Evolutionary conservation across 345 rosid species (phyloP), one percentile per base, ranked within the genome.

Genomic region (Toxicodendron radicans): DNA sequence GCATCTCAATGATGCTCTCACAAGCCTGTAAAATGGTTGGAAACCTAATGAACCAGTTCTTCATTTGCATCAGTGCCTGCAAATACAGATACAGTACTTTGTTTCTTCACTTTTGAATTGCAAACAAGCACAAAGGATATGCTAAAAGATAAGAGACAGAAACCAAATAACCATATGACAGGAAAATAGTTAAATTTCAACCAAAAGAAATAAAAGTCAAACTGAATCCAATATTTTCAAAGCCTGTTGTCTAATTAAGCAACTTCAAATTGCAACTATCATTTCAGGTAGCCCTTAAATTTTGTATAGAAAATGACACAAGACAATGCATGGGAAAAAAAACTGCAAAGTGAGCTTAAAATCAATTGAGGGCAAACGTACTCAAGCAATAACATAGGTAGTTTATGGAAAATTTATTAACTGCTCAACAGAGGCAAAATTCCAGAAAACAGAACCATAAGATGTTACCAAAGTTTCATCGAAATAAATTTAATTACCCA

Each of bases 1-100:
- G 98, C 99, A 93, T 89, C 91, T 95, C 94, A 79, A 95, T 90
- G 57, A 87, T 77, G 78, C 95, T 85, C 90, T 93, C 99, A 73
- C 87, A 91, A 38, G 92, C 95, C 82, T 90, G 99, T 79, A 95
- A 83, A 73, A 95, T 90, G 66, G 95, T 95, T 30, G 99, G 99
- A 82, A 95, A 95, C 66, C 99, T 93, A 68, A 79, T 33, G 64
- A 89, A 91, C 93, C 89, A 91, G 66, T 79, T 89, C 83, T 83
- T 95, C 98, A 95, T 95, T 70, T 90, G 93, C 78, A 87, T 84
- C 80, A 95, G 78, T 62, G 98, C 97, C 99, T 95, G 90, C 85
- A 75, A 79, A 71, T 13, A 71, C 1, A 59, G n/a, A 68, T 20
- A 66, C 23, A 23, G 5, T 45, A 23, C 41, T 79, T 56, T 78